Conservation (phyloP, 352 stramenopile genomes). For the Phytophthora europaea region DNA sequence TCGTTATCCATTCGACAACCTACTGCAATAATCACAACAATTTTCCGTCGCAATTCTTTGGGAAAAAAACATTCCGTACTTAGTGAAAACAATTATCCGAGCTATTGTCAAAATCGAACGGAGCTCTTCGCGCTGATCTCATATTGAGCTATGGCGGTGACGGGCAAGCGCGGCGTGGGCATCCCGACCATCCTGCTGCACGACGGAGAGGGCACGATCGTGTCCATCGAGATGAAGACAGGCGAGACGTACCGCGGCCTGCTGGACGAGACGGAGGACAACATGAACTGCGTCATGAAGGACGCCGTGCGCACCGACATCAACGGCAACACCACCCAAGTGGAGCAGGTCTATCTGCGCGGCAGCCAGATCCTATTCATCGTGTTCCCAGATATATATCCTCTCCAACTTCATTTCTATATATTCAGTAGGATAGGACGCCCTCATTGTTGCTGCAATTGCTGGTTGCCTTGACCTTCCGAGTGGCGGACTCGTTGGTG, state of each 20-base stretch:
- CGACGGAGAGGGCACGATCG: conserved; percentile 89
- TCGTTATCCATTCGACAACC: neutral
- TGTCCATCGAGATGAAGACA: conserved; percentile 90
- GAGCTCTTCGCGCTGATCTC: conserved; percentile 4
- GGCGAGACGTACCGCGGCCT: conserved; percentile 88
- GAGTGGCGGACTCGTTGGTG: conserved; percentile 39
- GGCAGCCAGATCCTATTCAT: conserved; percentile 91
- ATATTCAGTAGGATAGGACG: conserved; percentile 22
- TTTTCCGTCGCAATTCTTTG: neutral
- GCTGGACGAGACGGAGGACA: conserved; percentile 91
- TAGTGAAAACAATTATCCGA: conserved; percentile 11
- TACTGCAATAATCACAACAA: neutral
- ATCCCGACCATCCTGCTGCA: conserved; percentile 90
- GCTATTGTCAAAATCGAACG: conserved; percentile 10
- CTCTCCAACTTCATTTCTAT: conserved; percentile 43
- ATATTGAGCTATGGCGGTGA: conserved; percentile 70
- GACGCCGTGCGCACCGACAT: conserved; percentile 87
- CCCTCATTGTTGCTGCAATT: neutral
- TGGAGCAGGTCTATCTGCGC: conserved; percentile 88
- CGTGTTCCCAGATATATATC: conserved; percentile 92
- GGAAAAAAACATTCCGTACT: conserved; percentile 23
- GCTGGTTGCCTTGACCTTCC: conserved; percentile 39
- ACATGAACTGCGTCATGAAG: conserved; percentile 93
- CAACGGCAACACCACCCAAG: conserved; percentile 80
- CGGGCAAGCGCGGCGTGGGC: conserved; percentile 85